A percentile compares a stretch with the other conserved stretches of the same genome.
These are phyloP conservation scores for Hemerocallis citrina DNA, from an alignment of 106 monocot species.

Conservation along the genomic window DNA sequence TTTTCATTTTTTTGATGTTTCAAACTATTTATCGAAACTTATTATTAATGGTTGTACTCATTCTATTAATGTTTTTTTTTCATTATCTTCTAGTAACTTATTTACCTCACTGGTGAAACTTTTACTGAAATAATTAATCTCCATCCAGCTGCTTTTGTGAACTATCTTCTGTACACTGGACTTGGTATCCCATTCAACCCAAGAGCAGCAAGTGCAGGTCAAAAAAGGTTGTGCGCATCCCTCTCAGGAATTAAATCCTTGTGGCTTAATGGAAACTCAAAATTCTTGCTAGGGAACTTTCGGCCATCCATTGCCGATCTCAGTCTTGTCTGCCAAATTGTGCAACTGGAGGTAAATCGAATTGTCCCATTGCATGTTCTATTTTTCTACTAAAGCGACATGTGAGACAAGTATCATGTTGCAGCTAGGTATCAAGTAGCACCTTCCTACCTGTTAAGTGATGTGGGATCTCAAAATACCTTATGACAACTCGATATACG, in stretches of 20 bases:
- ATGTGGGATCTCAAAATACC: no score
- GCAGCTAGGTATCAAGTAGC: no score
- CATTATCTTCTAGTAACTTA: no score
- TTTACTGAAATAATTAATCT: no score
- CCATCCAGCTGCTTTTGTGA: slow-evolving; percentile 46
- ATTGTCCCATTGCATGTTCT: no score
- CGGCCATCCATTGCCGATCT: slow-evolving; percentile 96
- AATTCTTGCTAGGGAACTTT: slow-evolving; percentile 69
- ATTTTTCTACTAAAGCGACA: no score
- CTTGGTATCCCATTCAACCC: slow-evolving; percentile 61
- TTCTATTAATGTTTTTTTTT: neutral
- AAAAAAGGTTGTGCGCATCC: slow-evolving; percentile 48
- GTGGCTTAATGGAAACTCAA: slow-evolving; percentile 72
- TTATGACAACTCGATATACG: no score
- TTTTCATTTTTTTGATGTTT: no score
- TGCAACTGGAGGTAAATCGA: slow-evolving; percentile 86
- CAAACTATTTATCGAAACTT: neutral
- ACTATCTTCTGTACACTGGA: slow-evolving; percentile 47
- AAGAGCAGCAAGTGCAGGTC: slow-evolving; percentile 49
- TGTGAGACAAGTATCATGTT: no score
- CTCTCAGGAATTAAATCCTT: slow-evolving; percentile 58
- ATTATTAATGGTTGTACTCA: neutral
- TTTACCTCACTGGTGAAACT: no score
- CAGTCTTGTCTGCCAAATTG: slow-evolving; percentile 90
- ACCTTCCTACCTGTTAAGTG: no score